Evolutionary conservation across 2,329 filamentous ascomycete species (phyloP).

Genomic region (Penicillium hesseltinei): DNA sequence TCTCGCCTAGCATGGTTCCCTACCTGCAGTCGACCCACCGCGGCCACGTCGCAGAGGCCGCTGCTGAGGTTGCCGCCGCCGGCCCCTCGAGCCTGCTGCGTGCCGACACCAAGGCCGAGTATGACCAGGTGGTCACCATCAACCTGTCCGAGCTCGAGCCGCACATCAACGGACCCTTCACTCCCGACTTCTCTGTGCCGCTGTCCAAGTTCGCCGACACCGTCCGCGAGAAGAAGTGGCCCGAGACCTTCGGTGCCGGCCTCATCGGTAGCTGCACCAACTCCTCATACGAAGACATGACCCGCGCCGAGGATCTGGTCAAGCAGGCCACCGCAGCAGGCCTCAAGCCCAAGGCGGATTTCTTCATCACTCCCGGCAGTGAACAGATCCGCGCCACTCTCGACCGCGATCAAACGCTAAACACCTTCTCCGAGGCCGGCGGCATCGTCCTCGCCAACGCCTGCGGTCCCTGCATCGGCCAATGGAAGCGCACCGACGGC

Average conservation of each 20-base stretch:
- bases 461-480: conserved; percentile 80
- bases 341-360: conserved; percentile 81
- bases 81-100: conserved; percentile 50
- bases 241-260: conserved; percentile 83
- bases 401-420: conserved; percentile 80
- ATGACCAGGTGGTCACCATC: conserved; percentile 88
- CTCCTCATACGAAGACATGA: conserved; percentile 99
- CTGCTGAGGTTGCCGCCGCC: conserved; percentile 57
- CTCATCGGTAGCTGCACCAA: conserved; percentile 98
- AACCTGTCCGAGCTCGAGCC: conserved; percentile 88
- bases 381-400: conserved; percentile 96
- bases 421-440: conserved; percentile 81
- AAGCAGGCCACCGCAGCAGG: conserved; percentile 89
- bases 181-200: conserved; percentile 89
- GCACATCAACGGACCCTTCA: conserved; percentile 96
- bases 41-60: conserved; percentile 65
- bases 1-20: conserved; percentile 75
- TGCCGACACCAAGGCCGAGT: conserved; percentile 78
- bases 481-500: conserved; percentile 90
- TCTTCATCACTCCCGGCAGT: conserved; percentile 94
- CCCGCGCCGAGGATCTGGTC: conserved; percentile 85
- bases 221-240: conserved; percentile 84
- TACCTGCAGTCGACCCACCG: conserved; percentile 86
- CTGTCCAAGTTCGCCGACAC: conserved; percentile 84
- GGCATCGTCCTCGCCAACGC: conserved; percentile 91